Evolutionary conservation across 257 asterid genomes (phyloP).

Genomic region (Solanum corneliomulleri): DNA sequence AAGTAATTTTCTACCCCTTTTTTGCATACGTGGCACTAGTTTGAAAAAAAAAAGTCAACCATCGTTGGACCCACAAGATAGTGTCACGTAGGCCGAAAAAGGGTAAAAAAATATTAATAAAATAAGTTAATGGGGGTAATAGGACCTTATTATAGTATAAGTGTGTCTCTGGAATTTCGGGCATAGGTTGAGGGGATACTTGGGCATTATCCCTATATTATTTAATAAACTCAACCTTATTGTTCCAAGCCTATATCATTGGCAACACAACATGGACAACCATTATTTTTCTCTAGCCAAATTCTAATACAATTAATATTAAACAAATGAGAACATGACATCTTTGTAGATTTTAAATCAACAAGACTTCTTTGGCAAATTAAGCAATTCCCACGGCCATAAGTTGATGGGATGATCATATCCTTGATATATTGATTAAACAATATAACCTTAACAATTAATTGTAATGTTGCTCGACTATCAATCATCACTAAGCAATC

Average conservation of each 20-base stretch:
- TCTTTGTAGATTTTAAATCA: not conserved
- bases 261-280: not conserved
- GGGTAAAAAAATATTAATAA: too few species aligned
- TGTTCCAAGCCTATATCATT: not conserved
- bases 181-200: too few species aligned
- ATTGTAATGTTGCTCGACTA: not conserved
- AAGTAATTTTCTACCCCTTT: too few species aligned
- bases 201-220: too few species aligned
- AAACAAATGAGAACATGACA: not conserved
- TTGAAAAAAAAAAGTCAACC: too few species aligned
- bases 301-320: not conserved
- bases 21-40: too few species aligned
- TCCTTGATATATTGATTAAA: not conserved
- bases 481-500: not conserved
- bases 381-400: not conserved
- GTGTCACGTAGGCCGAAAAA: too few species aligned
- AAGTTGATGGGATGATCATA: not conserved
- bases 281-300: not conserved
- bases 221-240: not conserved
- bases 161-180: too few species aligned
- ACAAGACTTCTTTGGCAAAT: not conserved
- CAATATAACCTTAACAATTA: not conserved
- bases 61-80: too few species aligned
- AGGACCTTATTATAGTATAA: too few species aligned
- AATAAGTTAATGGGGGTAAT: too few species aligned